Conservation (phyloP, 495 filamentous ascomycete species). For the Staphylotrichum longicolle region DNA sequence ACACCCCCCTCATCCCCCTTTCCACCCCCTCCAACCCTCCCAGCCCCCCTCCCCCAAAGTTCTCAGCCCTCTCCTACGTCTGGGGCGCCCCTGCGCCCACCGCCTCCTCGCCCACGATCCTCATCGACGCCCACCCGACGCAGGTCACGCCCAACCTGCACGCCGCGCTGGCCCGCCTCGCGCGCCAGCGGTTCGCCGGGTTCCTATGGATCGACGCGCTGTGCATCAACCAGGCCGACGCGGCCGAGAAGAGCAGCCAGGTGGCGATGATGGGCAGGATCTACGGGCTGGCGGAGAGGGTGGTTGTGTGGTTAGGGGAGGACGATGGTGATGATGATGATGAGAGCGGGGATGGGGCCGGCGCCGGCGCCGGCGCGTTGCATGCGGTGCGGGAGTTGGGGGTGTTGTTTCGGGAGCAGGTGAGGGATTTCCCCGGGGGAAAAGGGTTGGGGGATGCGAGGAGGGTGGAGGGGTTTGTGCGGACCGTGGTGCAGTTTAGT, state of each 20-base stretch:
- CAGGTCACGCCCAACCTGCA: conserved; percentile 1
- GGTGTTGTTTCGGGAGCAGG: conserved; percentile 3
- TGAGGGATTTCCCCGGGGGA: background rate
- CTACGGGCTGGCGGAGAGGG: conserved; percentile 27
- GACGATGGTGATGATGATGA: background rate
- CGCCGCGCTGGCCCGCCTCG: background rate
- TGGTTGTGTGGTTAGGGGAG: too few species aligned
- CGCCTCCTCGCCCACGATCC: background rate
- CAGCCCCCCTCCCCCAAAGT: background rate
- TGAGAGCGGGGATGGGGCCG: conserved; percentile 37
- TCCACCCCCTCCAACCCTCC: background rate
- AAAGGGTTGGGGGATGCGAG: background rate
- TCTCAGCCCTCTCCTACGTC: conserved; percentile 14
- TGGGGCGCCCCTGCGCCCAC: background rate
- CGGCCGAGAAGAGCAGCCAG: conserved; percentile 32
- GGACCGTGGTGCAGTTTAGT: background rate
- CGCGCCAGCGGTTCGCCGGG: background rate
- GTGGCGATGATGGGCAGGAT: conserved; percentile 37
- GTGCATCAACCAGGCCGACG: conserved; percentile 42
- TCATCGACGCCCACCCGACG: background rate
- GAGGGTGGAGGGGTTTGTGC: conserved; percentile 12
- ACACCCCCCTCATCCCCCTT: background rate
- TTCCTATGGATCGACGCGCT: conserved; percentile 35
- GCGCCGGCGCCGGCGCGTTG: conserved; percentile 8
- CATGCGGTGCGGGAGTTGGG: conserved; percentile 17